Evolutionary conservation across 2,329 filamentous ascomycete species (phyloP).

Genomic region (Blastomyces silverae): DNA sequence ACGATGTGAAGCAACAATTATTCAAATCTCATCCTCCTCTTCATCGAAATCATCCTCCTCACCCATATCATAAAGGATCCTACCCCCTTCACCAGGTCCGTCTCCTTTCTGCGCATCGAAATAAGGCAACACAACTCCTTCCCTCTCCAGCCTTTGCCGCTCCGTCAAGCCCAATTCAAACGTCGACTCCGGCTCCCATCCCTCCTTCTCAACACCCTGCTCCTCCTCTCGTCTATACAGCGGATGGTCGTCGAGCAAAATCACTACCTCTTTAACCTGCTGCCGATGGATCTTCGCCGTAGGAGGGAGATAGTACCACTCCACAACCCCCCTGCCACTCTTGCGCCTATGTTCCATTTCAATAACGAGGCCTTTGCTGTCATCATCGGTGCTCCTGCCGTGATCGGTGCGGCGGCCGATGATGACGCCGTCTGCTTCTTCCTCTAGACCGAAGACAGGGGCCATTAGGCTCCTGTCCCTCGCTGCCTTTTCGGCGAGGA

Average conservation of each 20-base stretch:
- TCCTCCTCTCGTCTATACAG: constrained; percentile 51
- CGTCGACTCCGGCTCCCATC: constrained; percentile 55
- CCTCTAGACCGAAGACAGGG: constrained; percentile 70
- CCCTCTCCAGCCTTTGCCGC: constrained; percentile 77
- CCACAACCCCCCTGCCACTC: constrained; percentile 68
- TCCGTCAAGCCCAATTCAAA: constrained; percentile 85
- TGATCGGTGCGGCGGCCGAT: constrained; percentile 54
- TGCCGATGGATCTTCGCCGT: constrained; percentile 40
- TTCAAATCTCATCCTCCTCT: constrained; percentile 82
- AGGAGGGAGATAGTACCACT: constrained; percentile 57
- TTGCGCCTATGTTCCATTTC: constrained; percentile 81
- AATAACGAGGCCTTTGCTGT: constrained; percentile 61
- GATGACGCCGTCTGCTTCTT: constrained; percentile 71
- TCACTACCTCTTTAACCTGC: constrained; percentile 47
- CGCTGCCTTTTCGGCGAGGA: constrained; percentile 67
- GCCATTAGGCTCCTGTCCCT: constrained; percentile 65
- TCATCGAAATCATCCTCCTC: constrained; percentile 95
- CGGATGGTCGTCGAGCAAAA: constrained; percentile 69
- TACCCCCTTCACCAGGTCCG: constrained; percentile 71
- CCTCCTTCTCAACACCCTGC: constrained; percentile 39
- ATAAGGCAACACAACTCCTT: constrained; percentile 87
- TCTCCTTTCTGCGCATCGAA: constrained; percentile 82
- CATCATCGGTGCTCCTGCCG: constrained; percentile 26
- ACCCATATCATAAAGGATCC: constrained; percentile 96
- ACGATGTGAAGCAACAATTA: background rate